Evolutionary conservation across 768 basidiomycete genomes (phyloP), one percentile per base, ranked within the genome.

Genomic region (Cystobasidium tubakii): DNA sequence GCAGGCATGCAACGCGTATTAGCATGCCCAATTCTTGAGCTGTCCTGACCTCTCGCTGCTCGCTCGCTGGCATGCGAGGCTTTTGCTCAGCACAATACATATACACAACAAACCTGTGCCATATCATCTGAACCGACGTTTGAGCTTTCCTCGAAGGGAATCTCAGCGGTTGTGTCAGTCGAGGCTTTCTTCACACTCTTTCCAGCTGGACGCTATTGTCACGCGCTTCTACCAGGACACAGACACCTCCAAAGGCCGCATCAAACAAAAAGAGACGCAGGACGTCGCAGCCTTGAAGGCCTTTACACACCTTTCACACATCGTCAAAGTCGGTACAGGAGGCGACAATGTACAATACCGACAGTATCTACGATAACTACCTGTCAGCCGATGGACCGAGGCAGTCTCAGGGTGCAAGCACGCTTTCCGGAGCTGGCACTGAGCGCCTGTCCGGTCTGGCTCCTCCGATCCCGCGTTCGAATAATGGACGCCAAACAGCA

Each of bases 281-380:
- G 57, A 29, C 57, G 57, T 60, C 57, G 57, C 17, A 60, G 23
- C 25, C 29, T 27, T 60, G 33, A 29, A 27, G 57, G 57, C 29
- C 21, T 34, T 60, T 21, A 12, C 9, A 27, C 6, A 54, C n/a
- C 53, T 60, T 60, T 17, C 23, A 60, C 15, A 27, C 57, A 29
- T 29, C 15, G 33, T 15, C 57, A 34, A 29, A 60, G 6, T n/a
- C 46, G 15, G 46, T 50, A 15, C 46, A 60, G 13, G 13, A 6
- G 23, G 23, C 29, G 4, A 60, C 57, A 34, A 34, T 60, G 57
- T 60, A 60, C 27, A 60, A 60, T 23, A 54, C 50, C 33, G 69
- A 71, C 29, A 71, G 69, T 29, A 71, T 71, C 55, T 71, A 71
- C 55, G 69, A 71, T 33, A 55, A 46, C 17, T 71, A 71, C 39